Conservation (phyloP, 164 flowering plant species). For the Chimonanthus salicifolius region DNA sequence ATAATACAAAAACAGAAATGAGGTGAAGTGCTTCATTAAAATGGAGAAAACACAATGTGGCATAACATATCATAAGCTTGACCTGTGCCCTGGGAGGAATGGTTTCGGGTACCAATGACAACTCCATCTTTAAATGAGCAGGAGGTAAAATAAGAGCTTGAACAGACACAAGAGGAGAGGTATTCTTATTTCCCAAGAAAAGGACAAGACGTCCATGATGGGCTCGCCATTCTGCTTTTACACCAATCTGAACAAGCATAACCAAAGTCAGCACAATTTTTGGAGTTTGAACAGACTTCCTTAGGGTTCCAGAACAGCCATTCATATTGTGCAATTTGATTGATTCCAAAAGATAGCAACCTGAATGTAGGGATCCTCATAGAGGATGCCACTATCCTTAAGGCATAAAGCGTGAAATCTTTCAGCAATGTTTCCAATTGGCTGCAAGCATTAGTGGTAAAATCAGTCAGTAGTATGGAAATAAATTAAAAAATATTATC, state of each 20-base stretch:
- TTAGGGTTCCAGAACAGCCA: not conserved
- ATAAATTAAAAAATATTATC: too few relatives aligned
- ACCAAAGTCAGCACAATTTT: not conserved
- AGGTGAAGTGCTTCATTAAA: not conserved
- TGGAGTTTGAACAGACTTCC: not conserved
- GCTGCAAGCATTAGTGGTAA: constrained; percentile 46
- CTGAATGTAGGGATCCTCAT: constrained; percentile 95
- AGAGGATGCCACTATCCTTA: constrained; percentile 94
- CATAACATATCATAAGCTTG: constrained; percentile 7
- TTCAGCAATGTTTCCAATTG: constrained; percentile 84
- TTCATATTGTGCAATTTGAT: not conserved
- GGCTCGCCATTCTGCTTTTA: constrained; percentile 93
- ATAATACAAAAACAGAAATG: constrained; percentile 1
- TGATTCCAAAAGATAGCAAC: constrained; percentile 22
- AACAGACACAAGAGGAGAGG: constrained; percentile 80
- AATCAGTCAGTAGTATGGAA: not conserved
- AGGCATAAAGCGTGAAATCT: constrained; percentile 80
- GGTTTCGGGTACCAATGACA: constrained; percentile 86
- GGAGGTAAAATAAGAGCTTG: constrained; percentile 84
- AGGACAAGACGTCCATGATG: constrained; percentile 93
- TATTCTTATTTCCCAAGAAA: constrained; percentile 95
- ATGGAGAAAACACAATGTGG: not conserved
- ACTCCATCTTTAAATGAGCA: constrained; percentile 78
- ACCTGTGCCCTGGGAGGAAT: constrained; percentile 99
- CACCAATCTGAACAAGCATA: constrained; percentile 61